A percentile compares a stretch with the other conserved stretches of the same genome.
Conservation (phyloP, 306 rosid species). For the Heteromeles arbutifolia region DNA sequence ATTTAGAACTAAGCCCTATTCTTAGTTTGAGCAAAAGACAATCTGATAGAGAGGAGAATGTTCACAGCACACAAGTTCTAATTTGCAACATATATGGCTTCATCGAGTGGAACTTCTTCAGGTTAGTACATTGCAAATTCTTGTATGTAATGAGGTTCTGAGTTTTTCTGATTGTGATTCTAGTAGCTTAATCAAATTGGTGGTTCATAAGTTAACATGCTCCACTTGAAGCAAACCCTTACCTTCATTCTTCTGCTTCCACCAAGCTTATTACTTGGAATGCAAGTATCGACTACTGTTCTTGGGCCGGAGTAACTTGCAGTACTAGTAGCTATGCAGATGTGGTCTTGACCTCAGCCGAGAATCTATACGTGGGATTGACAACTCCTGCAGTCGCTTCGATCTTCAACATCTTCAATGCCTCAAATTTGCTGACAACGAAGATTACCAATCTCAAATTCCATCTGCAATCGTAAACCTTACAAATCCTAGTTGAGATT, state of each 20-base stretch:
- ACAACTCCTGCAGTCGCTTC: neutral
- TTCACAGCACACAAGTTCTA: no score
- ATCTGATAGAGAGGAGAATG: no score
- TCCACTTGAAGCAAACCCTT: neutral
- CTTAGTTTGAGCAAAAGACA: no score
- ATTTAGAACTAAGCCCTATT: no score
- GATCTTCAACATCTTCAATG: neutral
- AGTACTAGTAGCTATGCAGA: neutral
- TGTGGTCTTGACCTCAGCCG: neutral
- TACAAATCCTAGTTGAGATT: no score
- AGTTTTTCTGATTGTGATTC: no score
- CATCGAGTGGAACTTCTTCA: no score
- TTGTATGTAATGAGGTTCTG: no score
- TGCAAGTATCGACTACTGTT: neutral
- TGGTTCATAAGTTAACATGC: no score
- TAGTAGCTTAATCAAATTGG: no score
- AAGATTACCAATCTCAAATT: neutral
- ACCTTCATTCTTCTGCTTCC: neutral
- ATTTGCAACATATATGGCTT: no score
- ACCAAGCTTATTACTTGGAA: neutral
- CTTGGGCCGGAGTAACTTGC: neutral
- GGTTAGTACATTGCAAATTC: no score
- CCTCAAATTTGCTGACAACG: neutral
- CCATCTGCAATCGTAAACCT: neutral
- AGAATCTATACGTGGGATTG: neutral